Percentiles rank a stretch among this genome's conserved stretches.
phyloP scores from a whole-genome alignment of 208 protist species.

The Endotrypanum monterogeii region DNA sequence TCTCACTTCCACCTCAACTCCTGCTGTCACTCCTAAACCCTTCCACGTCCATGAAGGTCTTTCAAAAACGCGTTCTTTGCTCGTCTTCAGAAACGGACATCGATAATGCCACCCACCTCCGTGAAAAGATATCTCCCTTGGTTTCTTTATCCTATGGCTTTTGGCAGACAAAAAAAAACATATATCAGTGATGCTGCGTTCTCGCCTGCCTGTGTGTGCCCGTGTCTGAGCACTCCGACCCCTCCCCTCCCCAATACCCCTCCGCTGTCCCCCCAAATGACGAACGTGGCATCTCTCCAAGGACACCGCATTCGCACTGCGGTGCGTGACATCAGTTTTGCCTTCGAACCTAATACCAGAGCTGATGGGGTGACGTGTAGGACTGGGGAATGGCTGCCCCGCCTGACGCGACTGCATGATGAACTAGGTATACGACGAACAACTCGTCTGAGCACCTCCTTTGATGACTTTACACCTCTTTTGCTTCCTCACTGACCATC shows the following conservation, averaged over 20 bases:
- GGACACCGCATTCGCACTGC: slow-evolving; percentile 22
- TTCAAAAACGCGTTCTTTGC: too few relatives aligned
- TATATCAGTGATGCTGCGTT: slow-evolving; percentile 17
- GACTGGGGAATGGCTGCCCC: background rate
- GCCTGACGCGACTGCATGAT: slow-evolving; percentile 25
- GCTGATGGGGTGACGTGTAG: slow-evolving; percentile 3
- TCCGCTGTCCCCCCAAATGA: slow-evolving; percentile 2
- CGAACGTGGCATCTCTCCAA: slow-evolving; percentile 24
- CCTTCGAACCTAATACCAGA: slow-evolving; percentile 29
- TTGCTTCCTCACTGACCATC: slow-evolving; percentile 39
- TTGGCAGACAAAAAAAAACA: slow-evolving; percentile 30
- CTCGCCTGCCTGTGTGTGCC: background rate
- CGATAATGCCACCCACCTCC: too few relatives aligned
- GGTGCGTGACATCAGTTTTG: slow-evolving; percentile 17
- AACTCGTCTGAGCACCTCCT: slow-evolving; percentile 27
- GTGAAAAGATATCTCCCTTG: too few relatives aligned
- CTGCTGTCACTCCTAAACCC: too few relatives aligned
- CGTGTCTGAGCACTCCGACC: background rate
- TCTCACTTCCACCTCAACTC: too few relatives aligned
- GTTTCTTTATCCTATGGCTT: too few relatives aligned
- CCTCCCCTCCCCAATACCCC: too few relatives aligned
- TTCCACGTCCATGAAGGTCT: too few relatives aligned
- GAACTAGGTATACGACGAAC: slow-evolving; percentile 33
- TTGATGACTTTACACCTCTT: slow-evolving; percentile 27
- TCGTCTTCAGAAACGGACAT: too few relatives aligned